These are phyloP conservation scores for Knufia petricola DNA, from an alignment of 2,329 filamentous ascomycete species.

Conservation along the genomic window DNA sequence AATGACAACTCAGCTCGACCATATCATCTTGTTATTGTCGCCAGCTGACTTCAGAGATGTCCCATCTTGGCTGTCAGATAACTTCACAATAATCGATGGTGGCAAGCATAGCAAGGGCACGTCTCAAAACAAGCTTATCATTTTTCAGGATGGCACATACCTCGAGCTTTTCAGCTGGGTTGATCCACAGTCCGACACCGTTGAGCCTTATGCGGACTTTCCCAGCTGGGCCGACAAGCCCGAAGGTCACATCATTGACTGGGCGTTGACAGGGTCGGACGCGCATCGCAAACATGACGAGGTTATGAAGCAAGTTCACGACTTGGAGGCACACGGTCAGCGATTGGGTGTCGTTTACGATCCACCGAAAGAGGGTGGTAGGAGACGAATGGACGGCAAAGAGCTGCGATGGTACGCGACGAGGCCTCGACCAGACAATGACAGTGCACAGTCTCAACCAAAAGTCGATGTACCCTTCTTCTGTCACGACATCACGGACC, in stretches of 20 bases:
- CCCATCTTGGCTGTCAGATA: conserved; percentile 21
- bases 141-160: conserved; percentile 23
- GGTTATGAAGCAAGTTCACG: conserved; percentile 12
- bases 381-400: conserved; percentile 21
- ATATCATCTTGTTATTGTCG: conserved; percentile 21
- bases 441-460: conserved; percentile 9
- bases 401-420: conserved; percentile 19
- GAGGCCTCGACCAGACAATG: conserved; percentile 9
- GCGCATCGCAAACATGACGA: conserved; percentile 16
- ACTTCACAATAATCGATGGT: conserved; percentile 23
- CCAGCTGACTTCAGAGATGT: conserved; percentile 19
- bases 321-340: conserved; percentile 6
- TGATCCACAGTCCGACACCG: conserved; percentile 9
- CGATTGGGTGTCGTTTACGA: conserved; percentile 16
- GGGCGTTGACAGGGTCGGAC: conserved; percentile 20
- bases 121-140: conserved; percentile 23
- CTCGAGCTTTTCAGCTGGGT: conserved; percentile 24
- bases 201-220: conserved; percentile 17
- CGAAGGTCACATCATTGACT: conserved; percentile 20
- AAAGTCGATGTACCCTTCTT: conserved; percentile 22
- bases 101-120: conserved; percentile 21
- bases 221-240: conserved; percentile 19
- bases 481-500: conserved; percentile 22
- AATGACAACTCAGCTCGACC: conserved; percentile 13
- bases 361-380: conserved; percentile 15